Percentiles rank a stretch among this genome's conserved stretches.
Evolutionary conservation across 805 yeast species (phyloP).

Genomic region (Candida oleophila): DNA sequence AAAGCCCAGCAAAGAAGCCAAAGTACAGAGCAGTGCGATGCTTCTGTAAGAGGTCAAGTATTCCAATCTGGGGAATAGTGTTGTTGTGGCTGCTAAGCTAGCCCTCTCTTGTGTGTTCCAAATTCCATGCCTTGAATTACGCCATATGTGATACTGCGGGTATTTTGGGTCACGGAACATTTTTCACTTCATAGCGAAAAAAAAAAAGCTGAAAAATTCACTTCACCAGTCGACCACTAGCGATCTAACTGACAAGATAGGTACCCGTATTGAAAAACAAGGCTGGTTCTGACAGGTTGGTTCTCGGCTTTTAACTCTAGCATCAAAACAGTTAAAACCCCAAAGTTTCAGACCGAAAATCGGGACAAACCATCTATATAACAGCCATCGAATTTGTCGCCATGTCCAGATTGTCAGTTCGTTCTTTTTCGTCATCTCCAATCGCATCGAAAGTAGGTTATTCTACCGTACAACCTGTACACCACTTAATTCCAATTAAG

Average conservation of each 20-base stretch:
- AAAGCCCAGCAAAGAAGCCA: too few species aligned
- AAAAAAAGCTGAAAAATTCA: too few species aligned
- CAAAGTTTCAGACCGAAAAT: not conserved
- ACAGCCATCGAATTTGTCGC: not conserved
- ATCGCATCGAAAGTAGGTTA: constrained; percentile 47
- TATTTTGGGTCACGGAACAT: not conserved
- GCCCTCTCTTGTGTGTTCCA: too few species aligned
- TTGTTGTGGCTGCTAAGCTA: too few species aligned
- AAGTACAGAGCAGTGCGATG: too few species aligned
- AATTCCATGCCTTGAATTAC: not conserved
- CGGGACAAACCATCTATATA: too few species aligned
- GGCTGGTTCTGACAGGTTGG: too few species aligned
- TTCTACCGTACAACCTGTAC: constrained; percentile 86
- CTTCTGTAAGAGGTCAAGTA: too few species aligned
- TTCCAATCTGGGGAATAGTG: too few species aligned
- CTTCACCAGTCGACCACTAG: too few species aligned
- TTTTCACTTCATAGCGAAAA: not conserved
- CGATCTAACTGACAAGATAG: not conserved
- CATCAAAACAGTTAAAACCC: too few species aligned
- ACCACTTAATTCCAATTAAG: constrained; percentile 76
- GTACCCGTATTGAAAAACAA: not conserved
- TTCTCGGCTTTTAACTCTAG: too few species aligned
- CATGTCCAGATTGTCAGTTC: constrained; percentile 18
- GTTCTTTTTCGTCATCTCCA: constrained; percentile 41
- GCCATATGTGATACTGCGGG: not conserved